Evolutionary conservation across 1,139 yeast species (phyloP).

Genomic region (Suhomyces bolitotheri): DNA sequence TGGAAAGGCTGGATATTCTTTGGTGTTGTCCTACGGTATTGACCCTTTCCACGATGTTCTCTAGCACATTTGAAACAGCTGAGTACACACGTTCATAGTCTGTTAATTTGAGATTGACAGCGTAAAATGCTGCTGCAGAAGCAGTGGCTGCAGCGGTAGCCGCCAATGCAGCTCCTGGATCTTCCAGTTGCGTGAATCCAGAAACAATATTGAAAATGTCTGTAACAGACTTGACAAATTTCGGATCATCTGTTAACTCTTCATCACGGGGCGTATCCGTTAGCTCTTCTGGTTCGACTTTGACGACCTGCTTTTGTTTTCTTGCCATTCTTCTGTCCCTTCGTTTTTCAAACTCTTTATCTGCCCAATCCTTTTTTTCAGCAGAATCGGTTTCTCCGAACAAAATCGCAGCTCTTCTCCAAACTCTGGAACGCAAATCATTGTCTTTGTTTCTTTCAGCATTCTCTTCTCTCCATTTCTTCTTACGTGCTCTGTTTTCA

Average conservation of each 20-base stretch:
- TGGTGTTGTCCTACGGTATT: conserved; percentile 29
- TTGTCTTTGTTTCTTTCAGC: conserved; percentile 82
- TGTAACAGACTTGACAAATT: conserved; percentile 29
- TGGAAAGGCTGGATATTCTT: conserved; percentile 34
- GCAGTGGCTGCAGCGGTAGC: conserved; percentile 45
- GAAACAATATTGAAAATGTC: conserved; percentile 41
- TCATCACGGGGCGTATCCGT: conserved; percentile 5
- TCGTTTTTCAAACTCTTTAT: conserved; percentile 67
- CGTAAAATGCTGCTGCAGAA: conserved; percentile 37
- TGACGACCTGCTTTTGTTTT: conserved; percentile 19
- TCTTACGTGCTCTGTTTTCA: conserved; percentile 83
- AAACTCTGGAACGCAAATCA: conserved; percentile 76
- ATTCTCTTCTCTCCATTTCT: conserved; percentile 87
- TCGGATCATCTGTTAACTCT: conserved; percentile 20
- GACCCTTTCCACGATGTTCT: conserved; percentile 31
- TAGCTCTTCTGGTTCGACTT: conserved; percentile 9
- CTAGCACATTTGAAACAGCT: conserved; percentile 29
- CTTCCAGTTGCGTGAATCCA: conserved; percentile 36
- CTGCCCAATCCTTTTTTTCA: conserved; percentile 70
- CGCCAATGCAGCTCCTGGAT: conserved; percentile 37
- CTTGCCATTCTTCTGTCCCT: conserved; percentile 56
- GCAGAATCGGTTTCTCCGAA: conserved; percentile 64
- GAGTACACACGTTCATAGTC: conserved; percentile 22
- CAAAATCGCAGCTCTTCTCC: conserved; percentile 64
- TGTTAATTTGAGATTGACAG: conserved; percentile 16